Base-by-base conservation (phyloP, 1,284 basidiomycete species). In the Ceratobasidium sp. region DNA sequence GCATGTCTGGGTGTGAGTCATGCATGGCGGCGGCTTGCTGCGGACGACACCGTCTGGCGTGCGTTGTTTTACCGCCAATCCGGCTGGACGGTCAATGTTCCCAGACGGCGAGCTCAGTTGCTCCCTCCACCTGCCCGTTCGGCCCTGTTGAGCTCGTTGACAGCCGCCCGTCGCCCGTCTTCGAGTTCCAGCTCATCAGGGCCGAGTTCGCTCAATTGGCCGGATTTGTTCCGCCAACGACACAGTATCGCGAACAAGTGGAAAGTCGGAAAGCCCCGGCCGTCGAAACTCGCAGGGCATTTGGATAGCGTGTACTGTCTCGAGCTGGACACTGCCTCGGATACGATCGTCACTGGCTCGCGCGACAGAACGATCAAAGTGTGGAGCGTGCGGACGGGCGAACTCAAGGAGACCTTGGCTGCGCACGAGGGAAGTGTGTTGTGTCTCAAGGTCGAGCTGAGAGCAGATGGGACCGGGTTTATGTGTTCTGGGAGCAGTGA, bases 401-500 rank as follows among this genome's bases (percentile, higher is more conserved):
- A 81, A 71, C 84, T 89, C 65, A 80, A 90, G 16, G 87, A 87
- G n/a, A 91, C 88, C 6, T 86, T 94, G 71, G 85, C 85, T 18
- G 80, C 78, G 0, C 94, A 96, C 79, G 81, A 81, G 1, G 92
- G 92, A 12, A 94, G 92, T 78, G 92, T 97, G 4, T 80, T 96
- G 21, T 92, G 90, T 76, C 82, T 95, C 53, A 90, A 91, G 79
- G 93, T 93, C 76, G 91, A 91, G 72, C 79, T 74, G 30, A 6
- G 26, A 1, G 1, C 5, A 1, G 57, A 34, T 57, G 76, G 45
- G 43, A 73, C 36, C 48, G 89, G 90, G 3, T 87, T 91, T 76
- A 87, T 96, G 86, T 89, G 96, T 70, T 92, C 89, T 46, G 93
- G 93, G 5, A 92, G 91, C 76, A 93, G 91, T 71, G 94, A 96